Base-by-base conservation (phyloP, 23 red algal genomes). In the Gracilaria gracilis region DNA sequence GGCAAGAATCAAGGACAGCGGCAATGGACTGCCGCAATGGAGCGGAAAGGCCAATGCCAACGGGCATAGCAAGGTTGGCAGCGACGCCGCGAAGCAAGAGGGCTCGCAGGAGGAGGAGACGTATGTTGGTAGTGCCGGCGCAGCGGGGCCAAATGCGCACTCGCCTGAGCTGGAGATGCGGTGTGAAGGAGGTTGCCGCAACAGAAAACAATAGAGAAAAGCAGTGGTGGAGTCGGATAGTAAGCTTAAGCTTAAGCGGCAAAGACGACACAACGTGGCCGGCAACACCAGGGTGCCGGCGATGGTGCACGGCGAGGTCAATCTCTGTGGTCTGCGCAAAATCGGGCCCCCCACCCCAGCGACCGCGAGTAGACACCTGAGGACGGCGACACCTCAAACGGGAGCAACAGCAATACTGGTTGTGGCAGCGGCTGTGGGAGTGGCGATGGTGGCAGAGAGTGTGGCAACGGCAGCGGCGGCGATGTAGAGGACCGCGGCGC, bases 361-460 rank as follows among this genome's bases (percentile, higher is more conserved):
- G 85, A 88, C 31, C 47, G 85, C 6, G 85, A 88, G 85, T 67
- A 88, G 67, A 77, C 50, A 40, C 69, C 69, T 15, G 85, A 78
- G 47, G 70, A 88, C 25, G 44, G 28, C 47, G 65, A 8, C 44
- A 61, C 9, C 80, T 32, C 12, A 12, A 67, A 5, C 19, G 80
- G 69, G 69, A 88, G 15, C 51, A 27, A 70, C 69, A 77, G 48
- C 46, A 25, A 48, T 47, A 61, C 69, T 37, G 29, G 70, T 47
- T 66, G 27, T 34, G 57, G 61, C 55, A 38, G 15, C 21, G 38
- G 53, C 21, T 8, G 32, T 40, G 67, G 73, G 50, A 61, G 73
- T 31, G 48, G 47, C 46, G 35, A 23, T 14, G 17, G 24, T 21
- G 85, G 58, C 17, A 38, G 46, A 49, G 47, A 25, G 47, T 37